Percentiles rank a stretch among this genome's conserved stretches.
Conservation (phyloP, 257 asterid species). For the Solanum verrucosum region DNA sequence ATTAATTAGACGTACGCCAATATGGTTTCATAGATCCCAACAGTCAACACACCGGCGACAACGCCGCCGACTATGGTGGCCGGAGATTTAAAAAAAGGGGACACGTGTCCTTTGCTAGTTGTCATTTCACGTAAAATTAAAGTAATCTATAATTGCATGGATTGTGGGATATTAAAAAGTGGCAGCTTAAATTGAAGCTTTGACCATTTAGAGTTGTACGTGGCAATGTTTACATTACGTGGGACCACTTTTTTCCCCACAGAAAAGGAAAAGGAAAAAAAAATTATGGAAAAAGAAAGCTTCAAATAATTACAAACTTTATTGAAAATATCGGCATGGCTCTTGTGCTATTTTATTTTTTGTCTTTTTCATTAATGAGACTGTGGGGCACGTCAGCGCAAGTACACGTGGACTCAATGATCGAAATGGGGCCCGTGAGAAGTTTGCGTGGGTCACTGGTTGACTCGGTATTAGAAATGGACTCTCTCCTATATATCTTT, state of each 20-base stretch:
- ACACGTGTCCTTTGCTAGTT: constrained; percentile 13
- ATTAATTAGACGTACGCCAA: not conserved
- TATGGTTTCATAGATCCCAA: constrained; percentile 41
- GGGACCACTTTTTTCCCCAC: constrained; percentile 16
- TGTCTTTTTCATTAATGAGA: constrained; percentile 34
- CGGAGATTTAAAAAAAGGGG: constrained; percentile 11
- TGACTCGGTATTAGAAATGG: not conserved
- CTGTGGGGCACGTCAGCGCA: constrained; percentile 9
- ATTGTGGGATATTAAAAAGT: constrained; percentile 1
- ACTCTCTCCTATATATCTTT: not conserved
- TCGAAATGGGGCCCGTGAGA: not conserved
- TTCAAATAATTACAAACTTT: constrained; percentile 12
- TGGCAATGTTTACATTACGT: constrained; percentile 7
- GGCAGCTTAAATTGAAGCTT: constrained; percentile 5
- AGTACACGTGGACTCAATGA: constrained; percentile 38
- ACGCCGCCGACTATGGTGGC: constrained; percentile 33
- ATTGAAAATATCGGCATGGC: constrained; percentile 35
- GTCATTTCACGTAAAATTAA: constrained; percentile 14
- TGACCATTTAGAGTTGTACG: constrained; percentile 28
- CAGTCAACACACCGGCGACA: constrained; percentile 34
- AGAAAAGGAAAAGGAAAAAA: not conserved
- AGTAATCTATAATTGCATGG: constrained; percentile 24
- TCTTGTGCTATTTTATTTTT: constrained; percentile 40
- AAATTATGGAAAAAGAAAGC: not conserved
- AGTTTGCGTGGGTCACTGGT: not conserved